phyloP scores from a whole-genome alignment of 83 land plant genomes.

The Thuja plicata region DNA sequence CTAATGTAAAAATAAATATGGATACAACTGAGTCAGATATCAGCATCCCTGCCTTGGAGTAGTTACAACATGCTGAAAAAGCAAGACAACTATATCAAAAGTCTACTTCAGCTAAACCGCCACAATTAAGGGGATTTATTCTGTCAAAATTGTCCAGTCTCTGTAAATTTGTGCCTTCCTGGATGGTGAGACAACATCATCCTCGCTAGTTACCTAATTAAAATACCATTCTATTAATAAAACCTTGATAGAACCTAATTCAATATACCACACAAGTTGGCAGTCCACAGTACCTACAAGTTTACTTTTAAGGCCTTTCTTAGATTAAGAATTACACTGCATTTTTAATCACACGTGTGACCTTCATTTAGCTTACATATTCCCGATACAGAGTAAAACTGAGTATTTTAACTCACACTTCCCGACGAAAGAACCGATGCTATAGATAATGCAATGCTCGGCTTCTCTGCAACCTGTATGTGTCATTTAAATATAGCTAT shows the following conservation, averaged over 20 bases:
- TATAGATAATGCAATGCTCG: conserved; percentile 90
- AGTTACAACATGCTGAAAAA: too few relatives aligned
- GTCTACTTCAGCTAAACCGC: too few relatives aligned
- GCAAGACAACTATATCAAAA: too few relatives aligned
- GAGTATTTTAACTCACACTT: conserved; percentile 34
- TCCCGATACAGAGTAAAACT: background rate
- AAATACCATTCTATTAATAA: background rate
- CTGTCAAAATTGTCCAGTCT: too few relatives aligned
- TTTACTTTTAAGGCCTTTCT: background rate
- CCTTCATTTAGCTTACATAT: background rate
- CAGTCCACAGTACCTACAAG: background rate
- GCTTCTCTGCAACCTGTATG: conserved; percentile 95
- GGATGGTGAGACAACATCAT: too few relatives aligned
- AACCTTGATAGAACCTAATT: background rate
- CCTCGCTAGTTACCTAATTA: background rate
- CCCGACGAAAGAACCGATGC: conserved; percentile 79
- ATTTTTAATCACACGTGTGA: background rate
- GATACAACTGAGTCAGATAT: too few relatives aligned
- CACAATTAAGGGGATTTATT: too few relatives aligned
- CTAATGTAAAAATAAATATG: background rate
- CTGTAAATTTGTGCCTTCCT: too few relatives aligned
- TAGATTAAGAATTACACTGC: background rate
- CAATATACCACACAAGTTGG: background rate
- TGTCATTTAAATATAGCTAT: background rate
- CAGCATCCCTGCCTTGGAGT: too few relatives aligned